phyloP scores from a whole-genome alignment of 768 basidiomycete genomes.

The Serendipita sp. region DNA sequence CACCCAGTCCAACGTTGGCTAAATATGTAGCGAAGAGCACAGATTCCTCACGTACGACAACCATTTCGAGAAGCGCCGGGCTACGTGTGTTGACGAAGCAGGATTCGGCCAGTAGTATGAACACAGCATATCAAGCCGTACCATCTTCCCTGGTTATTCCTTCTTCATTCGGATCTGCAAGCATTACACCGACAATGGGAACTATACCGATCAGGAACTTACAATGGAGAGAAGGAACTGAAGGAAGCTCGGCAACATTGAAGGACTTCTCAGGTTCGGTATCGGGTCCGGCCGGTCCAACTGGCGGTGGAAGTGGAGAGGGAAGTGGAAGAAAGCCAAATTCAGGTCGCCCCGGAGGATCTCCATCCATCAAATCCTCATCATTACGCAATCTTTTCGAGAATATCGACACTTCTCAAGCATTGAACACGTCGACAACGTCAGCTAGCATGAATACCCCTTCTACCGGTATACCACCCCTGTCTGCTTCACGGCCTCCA shows the following conservation, averaged over 20 bases:
- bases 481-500: not conserved
- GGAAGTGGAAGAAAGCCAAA: not conserved
- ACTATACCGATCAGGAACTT: not conserved
- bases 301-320: not conserved
- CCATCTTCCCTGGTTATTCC: not conserved
- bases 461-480: not conserved
- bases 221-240: not conserved
- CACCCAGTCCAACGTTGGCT: not conserved
- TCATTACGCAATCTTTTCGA: not conserved
- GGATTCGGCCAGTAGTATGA: not conserved
- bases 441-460: not conserved
- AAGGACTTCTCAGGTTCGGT: too few relatives aligned
- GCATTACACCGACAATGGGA: not conserved
- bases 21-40: slow-evolving; percentile 4
- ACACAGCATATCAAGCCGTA: not conserved
- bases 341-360: not conserved
- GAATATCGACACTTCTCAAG: not conserved
- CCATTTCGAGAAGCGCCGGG: not conserved
- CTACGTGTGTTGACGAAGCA: not conserved
- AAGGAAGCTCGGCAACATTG: not conserved
- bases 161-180: not conserved
- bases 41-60: not conserved
- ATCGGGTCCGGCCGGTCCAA: too few relatives aligned
- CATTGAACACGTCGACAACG: not conserved
- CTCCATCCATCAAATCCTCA: not conserved